These are phyloP conservation scores for Oryza meyeriana DNA, from an alignment of 176 grass and related monocot species.

Conservation along the genomic window DNA sequence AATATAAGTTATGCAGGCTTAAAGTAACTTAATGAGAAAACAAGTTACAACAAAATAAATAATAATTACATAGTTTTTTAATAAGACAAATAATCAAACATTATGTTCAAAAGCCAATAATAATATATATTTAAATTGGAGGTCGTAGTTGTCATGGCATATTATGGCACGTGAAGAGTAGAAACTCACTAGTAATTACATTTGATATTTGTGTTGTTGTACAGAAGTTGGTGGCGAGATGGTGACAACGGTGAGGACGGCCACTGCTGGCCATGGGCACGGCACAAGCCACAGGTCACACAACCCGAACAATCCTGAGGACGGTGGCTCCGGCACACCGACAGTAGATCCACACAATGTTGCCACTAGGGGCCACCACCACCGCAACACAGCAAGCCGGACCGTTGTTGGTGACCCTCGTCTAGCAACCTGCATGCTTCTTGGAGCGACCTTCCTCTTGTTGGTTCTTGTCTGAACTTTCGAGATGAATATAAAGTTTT, in stretches of 20 bases:
- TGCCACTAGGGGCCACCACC: not conserved
- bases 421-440: not conserved
- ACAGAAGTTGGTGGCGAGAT: not conserved
- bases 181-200: not conserved
- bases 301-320: not conserved
- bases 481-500: not conserved
- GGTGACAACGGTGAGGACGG: not conserved
- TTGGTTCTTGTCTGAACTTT: not conserved
- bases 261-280: not conserved
- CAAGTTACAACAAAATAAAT: no score
- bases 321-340: not conserved
- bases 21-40: no score
- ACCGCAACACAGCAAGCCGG: not conserved
- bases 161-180: not conserved
- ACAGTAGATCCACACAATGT: slow-evolving; percentile 5
- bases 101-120: no score
- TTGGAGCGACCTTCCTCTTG: not conserved
- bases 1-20: no score
- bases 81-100: no score
- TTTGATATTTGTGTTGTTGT: not conserved
- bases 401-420: not conserved
- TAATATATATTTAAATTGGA: no score
- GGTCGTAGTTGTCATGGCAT: not conserved
- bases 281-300: slow-evolving; percentile 3
- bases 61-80: no score